Evolutionary conservation across 2,329 filamentous ascomycete species (phyloP).

Genomic region (Helotiales sp.): DNA sequence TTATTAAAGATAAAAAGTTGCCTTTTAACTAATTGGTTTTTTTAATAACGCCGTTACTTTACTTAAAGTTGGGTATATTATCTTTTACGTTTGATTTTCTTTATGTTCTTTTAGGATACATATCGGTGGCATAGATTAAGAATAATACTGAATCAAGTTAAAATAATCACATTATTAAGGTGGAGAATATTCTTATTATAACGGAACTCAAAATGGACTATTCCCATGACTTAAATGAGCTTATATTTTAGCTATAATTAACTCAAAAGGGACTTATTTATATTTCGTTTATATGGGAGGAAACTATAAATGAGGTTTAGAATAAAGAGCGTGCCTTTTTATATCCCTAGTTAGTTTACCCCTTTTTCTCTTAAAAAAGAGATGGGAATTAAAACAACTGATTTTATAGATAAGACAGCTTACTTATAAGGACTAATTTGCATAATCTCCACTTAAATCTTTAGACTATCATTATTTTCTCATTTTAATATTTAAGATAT

Average conservation of each 20-base stretch:
- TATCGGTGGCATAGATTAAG: constrained; percentile 14
- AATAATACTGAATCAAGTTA: background rate
- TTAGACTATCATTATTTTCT: no score
- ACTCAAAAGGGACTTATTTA: constrained; percentile 12
- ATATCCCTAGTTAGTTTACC: no score
- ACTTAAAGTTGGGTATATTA: constrained; percentile 19
- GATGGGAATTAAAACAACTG: no score
- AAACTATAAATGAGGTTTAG: background rate
- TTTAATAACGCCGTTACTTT: constrained; percentile 19
- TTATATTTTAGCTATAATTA: constrained; percentile 21
- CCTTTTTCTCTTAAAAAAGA: no score
- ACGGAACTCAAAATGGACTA: constrained; percentile 21
- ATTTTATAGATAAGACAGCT: no score
- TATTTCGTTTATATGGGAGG: constrained; percentile 25
- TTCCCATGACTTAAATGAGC: constrained; percentile 13
- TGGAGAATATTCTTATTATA: constrained; percentile 27
- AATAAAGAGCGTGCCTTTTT: no score
- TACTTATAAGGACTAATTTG: no score
- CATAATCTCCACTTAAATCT: no score
- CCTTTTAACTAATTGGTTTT: constrained; percentile 21
- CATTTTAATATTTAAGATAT: no score
- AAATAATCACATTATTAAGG: constrained; percentile 11
- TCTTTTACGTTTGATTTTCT: constrained; percentile 28
- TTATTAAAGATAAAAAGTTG: constrained; percentile 18
- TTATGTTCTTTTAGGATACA: constrained; percentile 15